Conservation (phyloP, 1,284 basidiomycete genomes). For the Erythrobasidium hasegawianum region DNA sequence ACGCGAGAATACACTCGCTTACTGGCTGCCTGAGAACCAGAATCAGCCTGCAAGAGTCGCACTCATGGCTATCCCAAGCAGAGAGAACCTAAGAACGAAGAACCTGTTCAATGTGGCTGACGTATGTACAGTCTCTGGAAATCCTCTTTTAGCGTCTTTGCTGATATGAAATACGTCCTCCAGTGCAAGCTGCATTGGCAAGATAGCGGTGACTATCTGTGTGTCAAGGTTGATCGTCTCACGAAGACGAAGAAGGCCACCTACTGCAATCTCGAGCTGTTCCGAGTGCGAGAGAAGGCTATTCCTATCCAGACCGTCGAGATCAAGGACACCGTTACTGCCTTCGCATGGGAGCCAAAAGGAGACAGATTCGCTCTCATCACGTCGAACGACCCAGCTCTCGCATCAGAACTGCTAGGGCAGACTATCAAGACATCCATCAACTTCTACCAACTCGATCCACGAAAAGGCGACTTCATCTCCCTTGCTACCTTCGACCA, state of each 20-base stretch:
- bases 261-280: slow-evolving; percentile 98
- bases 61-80: slow-evolving; percentile 80
- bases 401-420: slow-evolving; percentile 80
- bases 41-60: slow-evolving; percentile 98
- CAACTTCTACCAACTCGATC: slow-evolving; percentile 93
- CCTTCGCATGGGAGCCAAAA: slow-evolving; percentile 98
- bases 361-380: slow-evolving; percentile 95
- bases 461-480: slow-evolving; percentile 90
- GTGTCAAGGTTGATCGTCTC: slow-evolving; percentile 98
- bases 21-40: slow-evolving; percentile 92
- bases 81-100: slow-evolving; percentile 83
- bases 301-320: slow-evolving; percentile 97
- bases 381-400: slow-evolving; percentile 88
- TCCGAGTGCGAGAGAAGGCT: slow-evolving; percentile 95
- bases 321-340: slow-evolving; percentile 92
- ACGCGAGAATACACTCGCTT: slow-evolving; percentile 88
- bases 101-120: slow-evolving; percentile 98
- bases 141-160: not conserved
- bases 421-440: slow-evolving; percentile 93
- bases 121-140: slow-evolving; percentile 56
- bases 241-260: slow-evolving; percentile 99
- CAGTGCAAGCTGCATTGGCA: slow-evolving; percentile 99
- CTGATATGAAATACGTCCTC: not conserved
- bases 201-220: slow-evolving; percentile 97
- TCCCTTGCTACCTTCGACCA: slow-evolving; percentile 74